Evolutionary conservation across 2,329 filamentous ascomycete species (phyloP).

Genomic region (Paracorniculantispora psalliotae): DNA sequence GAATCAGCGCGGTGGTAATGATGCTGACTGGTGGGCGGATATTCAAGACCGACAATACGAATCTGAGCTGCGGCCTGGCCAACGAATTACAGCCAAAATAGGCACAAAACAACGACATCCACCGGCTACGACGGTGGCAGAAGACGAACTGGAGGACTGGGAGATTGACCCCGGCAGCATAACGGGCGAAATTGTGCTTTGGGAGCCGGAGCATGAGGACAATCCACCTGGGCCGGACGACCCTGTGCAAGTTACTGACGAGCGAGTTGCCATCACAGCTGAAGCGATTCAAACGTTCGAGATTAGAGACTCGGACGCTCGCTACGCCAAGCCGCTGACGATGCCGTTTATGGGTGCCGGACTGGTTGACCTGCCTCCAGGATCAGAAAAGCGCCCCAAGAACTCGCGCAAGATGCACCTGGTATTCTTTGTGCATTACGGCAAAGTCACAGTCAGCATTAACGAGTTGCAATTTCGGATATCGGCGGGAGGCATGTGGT

Average conservation of each 20-base stretch:
- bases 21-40: slow-evolving; percentile 3
- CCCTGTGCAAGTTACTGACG: slow-evolving; percentile 47
- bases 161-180: slow-evolving; percentile 63
- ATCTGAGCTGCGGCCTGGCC: background rate
- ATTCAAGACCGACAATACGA: background rate
- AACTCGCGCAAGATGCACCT: slow-evolving; percentile 96
- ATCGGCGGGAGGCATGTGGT: slow-evolving; percentile 83
- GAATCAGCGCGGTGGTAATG: slow-evolving; percentile 26
- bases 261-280: slow-evolving; percentile 53
- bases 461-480: slow-evolving; percentile 75
- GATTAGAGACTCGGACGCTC: slow-evolving; percentile 66
- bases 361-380: slow-evolving; percentile 80
- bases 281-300: slow-evolving; percentile 53
- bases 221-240: slow-evolving; percentile 52
- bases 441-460: slow-evolving; percentile 75
- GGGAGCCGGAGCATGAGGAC: slow-evolving; percentile 54
- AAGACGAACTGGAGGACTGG: slow-evolving; percentile 62
- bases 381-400: slow-evolving; percentile 80
- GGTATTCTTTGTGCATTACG: slow-evolving; percentile 85
- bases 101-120: slow-evolving; percentile 25
- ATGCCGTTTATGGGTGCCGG: slow-evolving; percentile 84
- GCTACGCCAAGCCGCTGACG: slow-evolving; percentile 82
- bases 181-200: slow-evolving; percentile 58
- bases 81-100: background rate
- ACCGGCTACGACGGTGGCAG: slow-evolving; percentile 33